Percentiles rank a stretch among this genome's conserved stretches.
phyloP scores from a whole-genome alignment of 2,329 filamentous ascomycete species.

The Talaromyces sp. region DNA sequence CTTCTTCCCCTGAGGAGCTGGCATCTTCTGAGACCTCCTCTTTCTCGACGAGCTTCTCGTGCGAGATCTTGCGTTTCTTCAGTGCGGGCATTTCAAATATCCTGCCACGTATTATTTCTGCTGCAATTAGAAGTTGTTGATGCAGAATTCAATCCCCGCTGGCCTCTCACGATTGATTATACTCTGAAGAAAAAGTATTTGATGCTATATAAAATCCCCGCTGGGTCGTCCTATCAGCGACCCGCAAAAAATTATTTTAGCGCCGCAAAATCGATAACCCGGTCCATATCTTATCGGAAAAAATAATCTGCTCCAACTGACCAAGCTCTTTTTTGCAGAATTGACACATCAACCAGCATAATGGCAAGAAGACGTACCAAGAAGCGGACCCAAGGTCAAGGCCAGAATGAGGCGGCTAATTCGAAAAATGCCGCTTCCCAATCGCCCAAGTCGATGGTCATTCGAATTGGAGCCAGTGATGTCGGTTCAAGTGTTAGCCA shows the following conservation, averaged over 20 bases:
- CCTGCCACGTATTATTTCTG: conserved; percentile 3
- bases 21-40: conserved; percentile 21
- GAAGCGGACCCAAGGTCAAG: conserved; percentile 79
- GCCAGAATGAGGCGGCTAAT: conserved; percentile 53
- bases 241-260: conserved; percentile 30
- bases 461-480: conserved; percentile 90
- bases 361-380: conserved; percentile 83
- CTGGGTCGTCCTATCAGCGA: neutral
- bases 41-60: conserved; percentile 18
- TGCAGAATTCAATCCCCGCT: conserved; percentile 12
- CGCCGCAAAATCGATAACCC: conserved; percentile 38
- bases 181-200: neutral
- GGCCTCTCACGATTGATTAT: neutral
- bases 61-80: conserved; percentile 42
- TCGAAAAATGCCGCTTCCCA: conserved; percentile 39
- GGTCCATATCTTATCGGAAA: conserved; percentile 32
- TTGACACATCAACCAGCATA: conserved; percentile 1
- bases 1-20: conserved; percentile 15
- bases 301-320: conserved; percentile 18
- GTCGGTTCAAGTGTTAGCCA: conserved; percentile 89
- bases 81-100: conserved; percentile 33
- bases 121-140: neutral
- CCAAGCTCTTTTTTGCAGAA: neutral
- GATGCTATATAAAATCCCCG: conserved; percentile 15
- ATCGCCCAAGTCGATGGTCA: conserved; percentile 94